A percentile compares a stretch with the other conserved stretches of the same genome.
Conservation (phyloP, 495 filamentous ascomycete species). For the Talaromyces nanjingensis region DNA sequence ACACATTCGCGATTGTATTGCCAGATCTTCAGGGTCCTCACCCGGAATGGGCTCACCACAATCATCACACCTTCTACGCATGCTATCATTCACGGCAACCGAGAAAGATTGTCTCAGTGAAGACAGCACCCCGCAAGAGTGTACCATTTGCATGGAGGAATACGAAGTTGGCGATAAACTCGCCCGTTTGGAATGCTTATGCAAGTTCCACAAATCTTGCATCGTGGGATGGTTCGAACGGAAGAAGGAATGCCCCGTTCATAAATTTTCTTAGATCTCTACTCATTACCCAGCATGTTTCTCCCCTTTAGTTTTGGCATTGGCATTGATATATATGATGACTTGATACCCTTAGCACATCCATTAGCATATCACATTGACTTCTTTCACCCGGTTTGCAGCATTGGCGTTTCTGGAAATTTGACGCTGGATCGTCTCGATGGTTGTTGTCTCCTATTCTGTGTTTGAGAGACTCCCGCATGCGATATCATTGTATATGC, state of each 20-base stretch:
- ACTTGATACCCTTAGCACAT: conserved; percentile 8
- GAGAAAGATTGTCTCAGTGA: conserved; percentile 86
- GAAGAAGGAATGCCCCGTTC: conserved; percentile 49
- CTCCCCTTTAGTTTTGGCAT: not conserved
- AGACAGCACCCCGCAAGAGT: conserved; percentile 57
- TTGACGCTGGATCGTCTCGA: not conserved
- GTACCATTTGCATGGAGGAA: conserved; percentile 94
- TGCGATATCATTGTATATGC: not conserved
- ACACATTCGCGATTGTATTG: conserved; percentile 75
- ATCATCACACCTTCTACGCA: conserved; percentile 28
- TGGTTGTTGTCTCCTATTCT: not conserved
- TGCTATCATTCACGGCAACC: conserved; percentile 71
- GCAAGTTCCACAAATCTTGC: conserved; percentile 78
- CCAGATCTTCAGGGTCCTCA: conserved; percentile 24
- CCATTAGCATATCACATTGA: not conserved
- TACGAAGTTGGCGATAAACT: conserved; percentile 79
- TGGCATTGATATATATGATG: not conserved
- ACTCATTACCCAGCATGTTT: not conserved
- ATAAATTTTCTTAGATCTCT: conserved; percentile 32
- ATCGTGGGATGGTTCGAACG: conserved; percentile 51
- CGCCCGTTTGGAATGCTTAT: conserved; percentile 84
- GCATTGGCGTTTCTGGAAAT: not conserved
- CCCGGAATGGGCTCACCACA: conserved; percentile 15
- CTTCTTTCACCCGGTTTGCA: not conserved
- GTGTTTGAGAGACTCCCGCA: not conserved